Percentiles rank a stretch among this genome's conserved stretches.
These are phyloP conservation scores for Xylariomycetidae sp. DNA, from an alignment of 2,329 filamentous ascomycete species.

Conservation along the genomic window DNA sequence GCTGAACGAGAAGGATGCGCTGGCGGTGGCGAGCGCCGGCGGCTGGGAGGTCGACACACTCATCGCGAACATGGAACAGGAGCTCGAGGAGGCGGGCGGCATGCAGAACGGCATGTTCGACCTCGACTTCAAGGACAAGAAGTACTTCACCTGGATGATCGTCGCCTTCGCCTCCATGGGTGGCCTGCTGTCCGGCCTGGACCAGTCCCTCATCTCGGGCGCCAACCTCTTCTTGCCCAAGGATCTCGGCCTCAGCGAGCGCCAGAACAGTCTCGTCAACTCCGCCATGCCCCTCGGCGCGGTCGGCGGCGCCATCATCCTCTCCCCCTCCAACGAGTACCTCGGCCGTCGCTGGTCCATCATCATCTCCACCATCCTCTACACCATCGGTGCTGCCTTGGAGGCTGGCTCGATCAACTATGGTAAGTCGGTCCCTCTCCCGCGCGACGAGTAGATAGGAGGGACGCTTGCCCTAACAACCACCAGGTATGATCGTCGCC, in stretches of 20 bases:
- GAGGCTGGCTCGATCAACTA: conserved; percentile 63
- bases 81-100: conserved; percentile 28
- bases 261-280: conserved; percentile 61
- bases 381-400: conserved; percentile 63
- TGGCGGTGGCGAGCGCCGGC: conserved; percentile 30
- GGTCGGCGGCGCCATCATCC: conserved; percentile 60
- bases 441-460: not conserved
- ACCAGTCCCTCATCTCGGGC: conserved; percentile 67
- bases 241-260: conserved; percentile 47
- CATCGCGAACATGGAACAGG: conserved; percentile 35
- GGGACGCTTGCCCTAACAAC: too few relatives aligned
- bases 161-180: conserved; percentile 71
- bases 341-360: conserved; percentile 64
- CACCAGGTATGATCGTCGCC: conserved; percentile 57
- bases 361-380: conserved; percentile 61
- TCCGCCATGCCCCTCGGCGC: conserved; percentile 67
- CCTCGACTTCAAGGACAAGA: conserved; percentile 54
- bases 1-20: conserved; percentile 26
- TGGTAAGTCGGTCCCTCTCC: conserved; percentile 29
- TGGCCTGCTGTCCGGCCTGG: conserved; percentile 64
- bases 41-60: conserved; percentile 32
- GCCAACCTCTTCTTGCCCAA: conserved; percentile 61
- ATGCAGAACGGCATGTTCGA: conserved; percentile 40
- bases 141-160: conserved; percentile 60
- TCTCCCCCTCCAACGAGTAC: conserved; percentile 62